Percentiles rank a stretch among this genome's conserved stretches.
Evolutionary conservation across 2,329 filamentous ascomycete species (phyloP).

Genomic region (Colletotrichum sp.): DNA sequence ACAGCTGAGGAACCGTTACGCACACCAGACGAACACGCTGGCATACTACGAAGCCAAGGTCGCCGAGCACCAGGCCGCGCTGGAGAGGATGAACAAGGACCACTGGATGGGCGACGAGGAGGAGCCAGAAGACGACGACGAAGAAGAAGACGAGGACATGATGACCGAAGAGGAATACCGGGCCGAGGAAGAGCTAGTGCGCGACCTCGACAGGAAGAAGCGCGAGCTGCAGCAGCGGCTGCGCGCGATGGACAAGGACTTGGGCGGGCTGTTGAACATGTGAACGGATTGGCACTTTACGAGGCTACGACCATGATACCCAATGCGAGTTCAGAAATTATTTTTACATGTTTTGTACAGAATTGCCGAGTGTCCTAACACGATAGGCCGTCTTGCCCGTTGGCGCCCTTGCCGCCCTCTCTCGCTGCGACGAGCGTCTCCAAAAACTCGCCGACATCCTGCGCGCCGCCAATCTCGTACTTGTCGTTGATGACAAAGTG

Average conservation of each 20-base stretch:
- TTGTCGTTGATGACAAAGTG: conserved; percentile 75
- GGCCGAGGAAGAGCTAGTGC: conserved; percentile 71
- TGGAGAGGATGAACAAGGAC: conserved; percentile 75
- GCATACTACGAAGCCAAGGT: conserved; percentile 83
- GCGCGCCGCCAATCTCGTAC: conserved; percentile 73
- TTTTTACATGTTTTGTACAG: neutral
- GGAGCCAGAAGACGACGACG: conserved; percentile 46
- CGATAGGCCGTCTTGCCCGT: conserved; percentile 2
- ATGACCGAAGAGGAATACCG: conserved; percentile 73
- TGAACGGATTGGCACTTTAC: conserved; percentile 31
- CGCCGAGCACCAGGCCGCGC: conserved; percentile 73
- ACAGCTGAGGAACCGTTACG: conserved; percentile 72
- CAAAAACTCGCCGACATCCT: conserved; percentile 72
- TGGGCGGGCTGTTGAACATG: conserved; percentile 59
- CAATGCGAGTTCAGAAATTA: conserved; percentile 1
- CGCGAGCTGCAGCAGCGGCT: conserved; percentile 59
- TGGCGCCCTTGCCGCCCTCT: conserved; percentile 23
- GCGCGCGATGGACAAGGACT: conserved; percentile 59
- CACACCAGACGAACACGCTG: conserved; percentile 74
- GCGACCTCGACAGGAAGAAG: conserved; percentile 61
- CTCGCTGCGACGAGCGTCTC: conserved; percentile 64
- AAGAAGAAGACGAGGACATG: conserved; percentile 43
- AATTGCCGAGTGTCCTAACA: neutral
- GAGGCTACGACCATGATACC: conserved; percentile 5
- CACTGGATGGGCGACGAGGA: conserved; percentile 61